Evolutionary conservation across 2,329 filamentous ascomycete genomes (phyloP).

Genomic region (Phialemoniopsis sp.): DNA sequence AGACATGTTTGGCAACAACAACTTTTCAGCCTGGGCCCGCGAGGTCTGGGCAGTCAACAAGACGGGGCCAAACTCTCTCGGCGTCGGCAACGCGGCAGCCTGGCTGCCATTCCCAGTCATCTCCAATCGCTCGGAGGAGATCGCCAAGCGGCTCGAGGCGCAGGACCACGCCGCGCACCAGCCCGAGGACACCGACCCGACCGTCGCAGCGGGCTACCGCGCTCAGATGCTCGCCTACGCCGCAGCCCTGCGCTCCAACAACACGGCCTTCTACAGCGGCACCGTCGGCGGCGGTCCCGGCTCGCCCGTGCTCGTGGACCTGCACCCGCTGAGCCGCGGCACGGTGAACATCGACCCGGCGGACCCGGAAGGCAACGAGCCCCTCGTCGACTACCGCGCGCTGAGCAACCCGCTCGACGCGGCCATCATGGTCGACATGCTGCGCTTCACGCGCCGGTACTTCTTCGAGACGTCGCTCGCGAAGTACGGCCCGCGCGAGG

Average conservation of each 20-base stretch:
- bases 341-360: slow-evolving; percentile 28
- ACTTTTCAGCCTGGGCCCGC: slow-evolving; percentile 16
- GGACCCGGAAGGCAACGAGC: slow-evolving; percentile 27
- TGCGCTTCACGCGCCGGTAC: slow-evolving; percentile 28
- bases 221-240: slow-evolving; percentile 24
- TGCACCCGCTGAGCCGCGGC: slow-evolving; percentile 33
- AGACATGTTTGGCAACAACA: slow-evolving; percentile 15
- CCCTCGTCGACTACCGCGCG: slow-evolving; percentile 30
- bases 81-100: slow-evolving; percentile 20
- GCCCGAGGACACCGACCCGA: slow-evolving; percentile 22
- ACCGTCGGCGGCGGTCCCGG: slow-evolving; percentile 20
- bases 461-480: slow-evolving; percentile 23
- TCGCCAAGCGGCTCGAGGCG: slow-evolving; percentile 17
- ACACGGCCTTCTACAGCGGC: slow-evolving; percentile 23
- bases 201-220: slow-evolving; percentile 30
- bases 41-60: slow-evolving; percentile 16
- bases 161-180: slow-evolving; percentile 28
- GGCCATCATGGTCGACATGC: slow-evolving; percentile 34
- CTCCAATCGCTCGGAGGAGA: slow-evolving; percentile 16
- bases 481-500: slow-evolving; percentile 27
- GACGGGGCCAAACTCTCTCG: slow-evolving; percentile 21
- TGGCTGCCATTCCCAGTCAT: slow-evolving; percentile 27
- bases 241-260: slow-evolving; percentile 18
- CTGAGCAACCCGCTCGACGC: slow-evolving; percentile 46
- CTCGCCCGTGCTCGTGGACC: slow-evolving; percentile 21